Base-by-base conservation (phyloP, 768 basidiomycete genomes). In the Omphalotus guepiniiformis region DNA sequence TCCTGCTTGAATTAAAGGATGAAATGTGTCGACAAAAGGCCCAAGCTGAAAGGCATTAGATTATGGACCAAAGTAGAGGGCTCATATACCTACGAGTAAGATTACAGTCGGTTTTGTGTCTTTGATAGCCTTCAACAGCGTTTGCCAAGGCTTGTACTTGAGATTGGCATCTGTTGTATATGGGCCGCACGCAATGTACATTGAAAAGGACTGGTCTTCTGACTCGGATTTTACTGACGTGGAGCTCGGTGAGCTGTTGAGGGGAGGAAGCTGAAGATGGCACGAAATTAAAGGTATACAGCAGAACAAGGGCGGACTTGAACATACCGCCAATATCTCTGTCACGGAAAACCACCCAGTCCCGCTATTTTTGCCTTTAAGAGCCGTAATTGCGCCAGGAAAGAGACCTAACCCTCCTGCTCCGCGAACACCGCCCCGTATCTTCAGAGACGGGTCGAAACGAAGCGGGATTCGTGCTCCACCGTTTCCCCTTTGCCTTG, bases 281-380 rank as follows among this genome's bases (percentile, higher is more conserved):
- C 29, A 29, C 49, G 12, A 18, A 42, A 23, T 6, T 26, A 30
- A 16, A 2, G 23, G 11, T 19, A 42, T 13, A 27, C 39, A 39
- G 36, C 28, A 16, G 39, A 8, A 41, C 21, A 23, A 41, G 23
- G 3, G n/a, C 3, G 27, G n/a, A 23, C 26, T 12, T 43, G 16
- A 13, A 67, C 86, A 61, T 59, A 97, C 95, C 54, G 82, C 68
- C 29, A 96, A 63, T 7, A 95, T 71, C 57, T 97, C 93, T 21
- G 80, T 79, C 0, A 86, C 94, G 8, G 81, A 72, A 60, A 97
- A 98, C 69, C 82, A 82, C 2, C 83, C 87, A 4, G 90, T 93
- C 2, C 93, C 90, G 1, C 93, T 93, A 63, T 98, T 98, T 61
- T 78, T 80, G 0, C 96, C 96, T 51, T 82, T 88, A 26, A 97